phyloP scores from a whole-genome alignment of 2,329 filamentous ascomycete genomes.

The Pseudogymnoascus destructans region DNA sequence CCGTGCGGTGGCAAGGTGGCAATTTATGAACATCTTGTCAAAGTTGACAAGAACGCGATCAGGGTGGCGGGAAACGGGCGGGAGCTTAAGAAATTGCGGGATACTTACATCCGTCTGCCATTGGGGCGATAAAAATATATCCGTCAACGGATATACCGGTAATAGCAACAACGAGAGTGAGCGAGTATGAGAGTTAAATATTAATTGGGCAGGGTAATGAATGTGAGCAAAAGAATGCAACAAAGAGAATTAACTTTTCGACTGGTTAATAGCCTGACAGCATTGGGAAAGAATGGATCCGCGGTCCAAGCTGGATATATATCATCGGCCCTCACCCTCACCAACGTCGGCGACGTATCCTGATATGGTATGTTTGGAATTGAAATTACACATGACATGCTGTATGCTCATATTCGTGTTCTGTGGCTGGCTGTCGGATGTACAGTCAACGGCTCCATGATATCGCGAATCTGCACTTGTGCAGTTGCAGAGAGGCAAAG shows the following conservation, averaged over 20 bases:
- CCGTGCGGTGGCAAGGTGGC: constrained; percentile 6
- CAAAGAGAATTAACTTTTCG: constrained; percentile 9
- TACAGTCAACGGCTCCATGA: constrained; percentile 7
- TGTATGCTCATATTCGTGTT: constrained; percentile 5
- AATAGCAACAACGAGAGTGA: constrained; percentile 2
- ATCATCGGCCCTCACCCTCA: constrained; percentile 2
- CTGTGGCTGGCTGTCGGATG: constrained; percentile 7
- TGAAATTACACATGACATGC: constrained; percentile 4
- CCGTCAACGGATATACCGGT: constrained; percentile 4
- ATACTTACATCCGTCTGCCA: constrained; percentile 26
- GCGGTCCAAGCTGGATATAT: constrained; percentile 6
- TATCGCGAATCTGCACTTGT: constrained; percentile 6
- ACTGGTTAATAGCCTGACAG: constrained; percentile 6
- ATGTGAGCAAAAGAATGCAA: constrained; percentile 10
- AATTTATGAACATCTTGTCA: constrained; percentile 2
- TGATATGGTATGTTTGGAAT: constrained; percentile 6
- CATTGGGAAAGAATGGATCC: background rate
- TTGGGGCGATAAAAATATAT: constrained; percentile 14
- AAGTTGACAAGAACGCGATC: background rate
- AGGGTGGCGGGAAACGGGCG: constrained; percentile 1
- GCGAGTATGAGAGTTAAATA: constrained; percentile 11
- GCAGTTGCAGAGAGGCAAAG: constrained; percentile 8
- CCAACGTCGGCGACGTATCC: constrained; percentile 6
- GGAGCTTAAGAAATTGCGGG: constrained; percentile 4
- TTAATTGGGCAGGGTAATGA: constrained; percentile 16